Evolutionary conservation across 208 protist genomes (phyloP).

Genomic region (Trypanosoma platydactyli): DNA sequence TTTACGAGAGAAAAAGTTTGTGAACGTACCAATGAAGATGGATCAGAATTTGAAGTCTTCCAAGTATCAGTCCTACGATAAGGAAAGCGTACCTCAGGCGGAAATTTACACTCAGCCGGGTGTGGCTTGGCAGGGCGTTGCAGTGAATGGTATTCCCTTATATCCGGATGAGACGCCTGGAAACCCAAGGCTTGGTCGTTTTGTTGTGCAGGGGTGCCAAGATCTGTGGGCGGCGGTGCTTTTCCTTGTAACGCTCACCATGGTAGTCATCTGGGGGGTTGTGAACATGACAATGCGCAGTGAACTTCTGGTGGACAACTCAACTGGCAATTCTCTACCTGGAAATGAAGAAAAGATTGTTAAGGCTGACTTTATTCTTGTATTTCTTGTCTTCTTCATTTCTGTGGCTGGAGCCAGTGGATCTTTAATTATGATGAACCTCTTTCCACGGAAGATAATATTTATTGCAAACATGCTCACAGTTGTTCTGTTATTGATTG

Average conservation of each 20-base stretch:
- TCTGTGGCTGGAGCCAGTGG: constrained; percentile 26
- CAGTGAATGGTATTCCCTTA: constrained; percentile 56
- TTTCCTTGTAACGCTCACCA: constrained; percentile 39
- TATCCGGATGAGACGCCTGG: constrained; percentile 44
- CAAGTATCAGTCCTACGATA: constrained; percentile 19
- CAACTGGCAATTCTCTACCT: neutral
- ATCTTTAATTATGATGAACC: constrained; percentile 26
- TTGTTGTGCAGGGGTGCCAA: constrained; percentile 59
- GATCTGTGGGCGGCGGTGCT: constrained; percentile 75
- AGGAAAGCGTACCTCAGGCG: constrained; percentile 14
- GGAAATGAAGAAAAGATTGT: neutral
- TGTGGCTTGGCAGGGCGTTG: constrained; percentile 9
- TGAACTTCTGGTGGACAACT: neutral
- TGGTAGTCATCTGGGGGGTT: constrained; percentile 32
- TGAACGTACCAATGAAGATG: constrained; percentile 6
- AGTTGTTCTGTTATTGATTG: constrained; percentile 22
- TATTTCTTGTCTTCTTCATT: constrained; percentile 15
- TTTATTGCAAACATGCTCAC: constrained; percentile 30
- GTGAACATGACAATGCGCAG: constrained; percentile 22
- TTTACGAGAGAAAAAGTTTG: neutral
- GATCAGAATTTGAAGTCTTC: constrained; percentile 13
- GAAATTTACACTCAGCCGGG: constrained; percentile 6
- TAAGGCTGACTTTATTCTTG: neutral
- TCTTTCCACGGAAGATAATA: constrained; percentile 29
- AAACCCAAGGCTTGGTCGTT: constrained; percentile 57